Evolutionary conservation across 2,329 filamentous ascomycete genomes (phyloP).

Genomic region (Periconia sp.): DNA sequence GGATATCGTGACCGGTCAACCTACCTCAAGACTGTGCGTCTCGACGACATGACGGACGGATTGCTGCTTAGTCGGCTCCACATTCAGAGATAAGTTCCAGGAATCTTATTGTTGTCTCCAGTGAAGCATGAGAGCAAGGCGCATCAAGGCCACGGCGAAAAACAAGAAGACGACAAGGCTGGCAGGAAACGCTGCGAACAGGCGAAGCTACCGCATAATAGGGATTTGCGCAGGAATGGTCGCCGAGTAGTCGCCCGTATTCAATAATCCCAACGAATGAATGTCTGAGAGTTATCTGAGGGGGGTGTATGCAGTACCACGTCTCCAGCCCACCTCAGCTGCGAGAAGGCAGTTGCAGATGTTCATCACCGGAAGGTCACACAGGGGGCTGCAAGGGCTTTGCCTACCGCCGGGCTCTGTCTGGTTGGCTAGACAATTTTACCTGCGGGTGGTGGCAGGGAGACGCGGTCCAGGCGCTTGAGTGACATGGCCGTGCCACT

Average conservation of each 20-base stretch:
- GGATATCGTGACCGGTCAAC: not conserved
- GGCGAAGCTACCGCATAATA: slow-evolving; percentile 21
- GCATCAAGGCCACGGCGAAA: slow-evolving; percentile 10
- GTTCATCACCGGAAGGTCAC: slow-evolving; percentile 19
- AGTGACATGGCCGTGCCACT: slow-evolving; percentile 12
- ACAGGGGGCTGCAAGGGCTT: slow-evolving; percentile 15
- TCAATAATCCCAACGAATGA: slow-evolving; percentile 19
- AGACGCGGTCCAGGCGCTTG: slow-evolving; percentile 14
- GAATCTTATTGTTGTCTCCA: not conserved
- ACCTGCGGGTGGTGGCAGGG: slow-evolving; percentile 7
- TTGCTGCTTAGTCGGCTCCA: slow-evolving; percentile 6
- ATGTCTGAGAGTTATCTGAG: slow-evolving; percentile 11
- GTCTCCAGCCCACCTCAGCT: slow-evolving; percentile 13
- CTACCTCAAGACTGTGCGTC: slow-evolving; percentile 32
- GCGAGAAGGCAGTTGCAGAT: slow-evolving; percentile 13
- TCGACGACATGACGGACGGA: slow-evolving; percentile 26
- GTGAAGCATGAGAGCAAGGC: no score
- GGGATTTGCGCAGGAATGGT: slow-evolving; percentile 7
- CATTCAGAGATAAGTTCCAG: slow-evolving; percentile 8
- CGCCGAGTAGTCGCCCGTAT: slow-evolving; percentile 24
- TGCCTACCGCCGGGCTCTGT: slow-evolving; percentile 1
- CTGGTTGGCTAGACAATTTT: slow-evolving; percentile 12
- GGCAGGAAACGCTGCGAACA: slow-evolving; percentile 7
- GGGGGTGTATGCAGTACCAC: slow-evolving; percentile 16
- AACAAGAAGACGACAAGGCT: slow-evolving; percentile 19